Evolutionary conservation across 2,329 filamentous ascomycete species (phyloP), one percentile per base, ranked within the genome.

Genomic region (Pseudopyricularia javanii): DNA sequence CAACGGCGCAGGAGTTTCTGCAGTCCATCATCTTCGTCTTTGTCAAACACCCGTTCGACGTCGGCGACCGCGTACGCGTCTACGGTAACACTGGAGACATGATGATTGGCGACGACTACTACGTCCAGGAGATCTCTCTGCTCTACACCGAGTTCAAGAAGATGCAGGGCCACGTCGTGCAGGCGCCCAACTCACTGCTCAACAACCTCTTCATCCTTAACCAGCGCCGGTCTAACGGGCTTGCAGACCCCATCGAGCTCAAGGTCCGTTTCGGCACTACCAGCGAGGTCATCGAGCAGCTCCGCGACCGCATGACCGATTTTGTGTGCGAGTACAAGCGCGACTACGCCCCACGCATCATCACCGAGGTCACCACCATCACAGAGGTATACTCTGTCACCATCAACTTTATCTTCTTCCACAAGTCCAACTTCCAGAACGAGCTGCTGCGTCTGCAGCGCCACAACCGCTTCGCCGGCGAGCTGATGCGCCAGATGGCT

Each of bases 101-200:
- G 15, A 76, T 89, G 63, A 80, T 78, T 34, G 91, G 91, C 47
- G 91, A 96, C 60, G 91, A 96, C 62, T 97, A 95, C 68, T 96
- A 95, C 59, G 91, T 97, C 52, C 95, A 94, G 53, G 88, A 95
- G 63, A 94, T 97, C 53, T 86, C 89, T 1, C 76, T 97, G 1
- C 76, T 96, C 15, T 97, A 93, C 66, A 97, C 91, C 14, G 91
- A 96, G 63, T 96, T 96, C 74, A 96, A 96, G 76, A 96, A 96
- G 74, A 91, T 96, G 87, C 86, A 96, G 67, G 91, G 91, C 2
- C 91, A 96, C 61, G 85, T 96, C 24, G 91, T 97, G 0, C 91
- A 96, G 67, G 91, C 91, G 1, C 91, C 91, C 11, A 97, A 97
- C 76, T 94, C 86, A 54, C 83, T 95, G 35, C 78, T 97, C 53